phyloP scores from a whole-genome alignment of 495 filamentous ascomycete species.

The Xylaria intraflava region DNA sequence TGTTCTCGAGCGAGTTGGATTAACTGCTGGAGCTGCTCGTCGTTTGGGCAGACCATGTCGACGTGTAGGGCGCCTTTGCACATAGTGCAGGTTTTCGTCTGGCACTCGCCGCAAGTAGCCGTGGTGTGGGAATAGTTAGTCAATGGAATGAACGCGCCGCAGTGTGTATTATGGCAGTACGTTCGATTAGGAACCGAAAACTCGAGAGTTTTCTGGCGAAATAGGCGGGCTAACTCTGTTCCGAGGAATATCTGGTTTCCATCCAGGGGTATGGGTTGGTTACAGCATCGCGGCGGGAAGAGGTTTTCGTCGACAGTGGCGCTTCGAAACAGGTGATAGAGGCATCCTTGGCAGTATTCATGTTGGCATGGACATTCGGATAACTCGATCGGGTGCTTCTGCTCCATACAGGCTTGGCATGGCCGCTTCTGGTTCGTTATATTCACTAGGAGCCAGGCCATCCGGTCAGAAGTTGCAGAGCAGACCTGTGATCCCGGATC shows the following conservation, averaged over 20 bases:
- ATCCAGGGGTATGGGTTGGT: conserved; percentile 32
- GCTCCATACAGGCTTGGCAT: conserved; percentile 16
- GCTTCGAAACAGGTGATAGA: conserved; percentile 32
- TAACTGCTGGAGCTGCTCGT: conserved; percentile 56
- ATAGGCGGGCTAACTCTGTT: conserved; percentile 20
- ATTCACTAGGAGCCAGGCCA: conserved; percentile 7
- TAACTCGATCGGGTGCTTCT: conserved; percentile 5
- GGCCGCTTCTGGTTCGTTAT: background rate
- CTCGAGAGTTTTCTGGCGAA: conserved; percentile 38
- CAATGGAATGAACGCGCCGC: conserved; percentile 39
- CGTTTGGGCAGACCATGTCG: conserved; percentile 61
- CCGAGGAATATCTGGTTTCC: conserved; percentile 27
- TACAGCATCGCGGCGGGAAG: conserved; percentile 49
- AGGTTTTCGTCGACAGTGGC: conserved; percentile 41
- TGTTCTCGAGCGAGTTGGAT: conserved; percentile 59
- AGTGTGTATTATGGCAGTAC: conserved; percentile 40
- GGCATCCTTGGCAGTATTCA: conserved; percentile 42
- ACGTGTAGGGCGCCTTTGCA: conserved; percentile 41
- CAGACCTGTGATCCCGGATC: background rate
- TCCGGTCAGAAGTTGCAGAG: conserved; percentile 19
- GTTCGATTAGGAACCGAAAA: conserved; percentile 37
- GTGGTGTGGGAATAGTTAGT: conserved; percentile 23
- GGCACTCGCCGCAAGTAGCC: conserved; percentile 37
- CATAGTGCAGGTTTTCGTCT: conserved; percentile 32
- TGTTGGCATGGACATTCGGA: conserved; percentile 30